phyloP scores from a whole-genome alignment of 371 early-diverging fungal genomes.

The Lichtheimia ramosa region DNA sequence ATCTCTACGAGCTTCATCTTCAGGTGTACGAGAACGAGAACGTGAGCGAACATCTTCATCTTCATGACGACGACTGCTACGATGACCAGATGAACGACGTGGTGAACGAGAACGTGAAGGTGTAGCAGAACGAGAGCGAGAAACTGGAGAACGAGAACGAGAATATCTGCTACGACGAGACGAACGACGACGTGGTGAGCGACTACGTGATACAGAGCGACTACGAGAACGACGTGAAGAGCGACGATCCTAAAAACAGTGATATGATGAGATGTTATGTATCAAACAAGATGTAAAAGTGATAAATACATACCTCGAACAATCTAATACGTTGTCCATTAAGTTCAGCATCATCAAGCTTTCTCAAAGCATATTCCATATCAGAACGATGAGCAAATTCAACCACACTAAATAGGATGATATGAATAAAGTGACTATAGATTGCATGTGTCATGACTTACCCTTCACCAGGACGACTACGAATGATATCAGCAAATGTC shows the following conservation, averaged over 20 bases:
- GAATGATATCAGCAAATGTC: conserved; percentile 87
- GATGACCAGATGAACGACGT: conserved; percentile 27
- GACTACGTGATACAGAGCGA: conserved; percentile 38
- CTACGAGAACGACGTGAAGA: conserved; percentile 30
- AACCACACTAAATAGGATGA: conserved; percentile 62
- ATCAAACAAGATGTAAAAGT: background rate
- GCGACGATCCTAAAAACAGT: conserved; percentile 37
- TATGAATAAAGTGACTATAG: too few species aligned
- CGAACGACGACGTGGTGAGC: conserved; percentile 40
- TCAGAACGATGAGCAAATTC: conserved; percentile 84
- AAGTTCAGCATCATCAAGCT: conserved; percentile 85
- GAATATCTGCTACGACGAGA: conserved; percentile 30
- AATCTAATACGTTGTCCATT: conserved; percentile 78
- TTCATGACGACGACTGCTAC: conserved; percentile 10
- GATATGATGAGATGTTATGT: background rate
- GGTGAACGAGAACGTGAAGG: background rate
- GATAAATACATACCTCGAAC: conserved; percentile 63
- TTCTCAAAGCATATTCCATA: conserved; percentile 84
- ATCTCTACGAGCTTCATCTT: background rate
- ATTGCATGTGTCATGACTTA: conserved; percentile 31
- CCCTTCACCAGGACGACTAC: conserved; percentile 85
- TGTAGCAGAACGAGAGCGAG: background rate
- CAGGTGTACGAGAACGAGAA: background rate
- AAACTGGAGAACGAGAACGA: conserved; percentile 3
- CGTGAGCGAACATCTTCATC: background rate